Percentiles rank a stretch among this genome's conserved stretches.
These are phyloP conservation scores for Chenopodium formosanum DNA, from an alignment of 148 eudicot species.

Conservation along the genomic window DNA sequence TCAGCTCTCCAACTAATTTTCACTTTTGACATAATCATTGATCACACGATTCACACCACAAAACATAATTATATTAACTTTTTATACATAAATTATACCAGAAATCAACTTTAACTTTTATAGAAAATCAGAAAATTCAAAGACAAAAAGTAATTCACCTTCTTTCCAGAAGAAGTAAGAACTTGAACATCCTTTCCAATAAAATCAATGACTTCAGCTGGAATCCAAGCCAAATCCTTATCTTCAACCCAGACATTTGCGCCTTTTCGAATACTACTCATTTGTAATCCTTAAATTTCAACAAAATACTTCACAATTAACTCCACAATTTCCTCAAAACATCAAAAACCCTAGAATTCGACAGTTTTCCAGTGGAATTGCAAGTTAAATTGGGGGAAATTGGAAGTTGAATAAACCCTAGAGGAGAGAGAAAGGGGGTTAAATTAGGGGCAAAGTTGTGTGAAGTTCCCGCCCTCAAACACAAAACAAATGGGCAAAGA, in stretches of 20 bases:
- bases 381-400: background rate
- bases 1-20: background rate
- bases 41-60: background rate
- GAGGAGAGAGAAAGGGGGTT: background rate
- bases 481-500: no score
- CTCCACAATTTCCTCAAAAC: no score
- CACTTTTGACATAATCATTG: background rate
- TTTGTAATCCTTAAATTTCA: background rate
- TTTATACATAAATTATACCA: background rate
- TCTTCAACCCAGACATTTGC: conserved; percentile 90
- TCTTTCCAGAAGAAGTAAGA: conserved; percentile 52
- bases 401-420: conserved; percentile 20
- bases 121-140: background rate
- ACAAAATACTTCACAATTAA: background rate
- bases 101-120: background rate
- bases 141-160: conserved; percentile 33
- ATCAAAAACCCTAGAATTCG: conserved; percentile 21
- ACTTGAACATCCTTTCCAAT: conserved; percentile 60
- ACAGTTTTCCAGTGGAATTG: background rate
- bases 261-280: conserved; percentile 55
- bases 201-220: conserved; percentile 66
- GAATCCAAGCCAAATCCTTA: conserved; percentile 63
- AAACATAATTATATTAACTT: background rate
- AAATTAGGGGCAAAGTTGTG: background rate
- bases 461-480: conserved; percentile 15